Evolutionary conservation across 129 eudicot species (phyloP).

Genomic region (Daucus carota): DNA sequence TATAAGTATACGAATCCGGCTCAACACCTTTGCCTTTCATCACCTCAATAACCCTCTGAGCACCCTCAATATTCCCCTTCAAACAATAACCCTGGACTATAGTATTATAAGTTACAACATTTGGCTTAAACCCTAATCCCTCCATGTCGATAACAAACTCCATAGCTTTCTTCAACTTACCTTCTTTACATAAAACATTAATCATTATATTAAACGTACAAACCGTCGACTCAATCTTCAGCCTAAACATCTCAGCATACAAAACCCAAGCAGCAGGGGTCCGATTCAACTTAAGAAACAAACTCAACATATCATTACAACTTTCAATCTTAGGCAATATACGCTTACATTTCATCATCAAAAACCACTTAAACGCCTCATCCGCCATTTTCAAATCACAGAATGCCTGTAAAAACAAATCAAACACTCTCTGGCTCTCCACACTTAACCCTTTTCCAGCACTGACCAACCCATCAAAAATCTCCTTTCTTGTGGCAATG

Average conservation of each 20-base stretch:
- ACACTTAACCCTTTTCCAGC: constrained; percentile 33
- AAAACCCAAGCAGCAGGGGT: constrained; percentile 39
- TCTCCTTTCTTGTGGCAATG: constrained; percentile 10
- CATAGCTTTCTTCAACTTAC: constrained; percentile 55
- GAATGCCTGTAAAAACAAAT: constrained; percentile 38
- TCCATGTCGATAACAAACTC: constrained; percentile 49
- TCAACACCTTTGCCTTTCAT: constrained; percentile 44
- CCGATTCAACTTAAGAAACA: constrained; percentile 37
- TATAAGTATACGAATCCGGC: constrained; percentile 51
- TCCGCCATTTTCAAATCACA: constrained; percentile 53
- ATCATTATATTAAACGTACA: constrained; percentile 66
- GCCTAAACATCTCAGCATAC: constrained; percentile 60
- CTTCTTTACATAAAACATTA: constrained; percentile 62
- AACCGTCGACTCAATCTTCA: constrained; percentile 36
- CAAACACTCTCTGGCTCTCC: constrained; percentile 32
- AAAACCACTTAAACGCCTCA: constrained; percentile 41
- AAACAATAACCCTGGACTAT: constrained; percentile 51
- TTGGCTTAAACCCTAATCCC: constrained; percentile 47
- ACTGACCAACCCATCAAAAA: constrained; percentile 34
- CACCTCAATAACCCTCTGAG: constrained; percentile 28
- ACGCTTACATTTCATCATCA: constrained; percentile 34
- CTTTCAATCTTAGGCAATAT: constrained; percentile 42
- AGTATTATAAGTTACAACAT: constrained; percentile 59
- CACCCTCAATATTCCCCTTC: constrained; percentile 48
- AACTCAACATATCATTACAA: constrained; percentile 51